Evolutionary conservation across 768 basidiomycete species (phyloP).

Genomic region (Lactifluus volemus): DNA sequence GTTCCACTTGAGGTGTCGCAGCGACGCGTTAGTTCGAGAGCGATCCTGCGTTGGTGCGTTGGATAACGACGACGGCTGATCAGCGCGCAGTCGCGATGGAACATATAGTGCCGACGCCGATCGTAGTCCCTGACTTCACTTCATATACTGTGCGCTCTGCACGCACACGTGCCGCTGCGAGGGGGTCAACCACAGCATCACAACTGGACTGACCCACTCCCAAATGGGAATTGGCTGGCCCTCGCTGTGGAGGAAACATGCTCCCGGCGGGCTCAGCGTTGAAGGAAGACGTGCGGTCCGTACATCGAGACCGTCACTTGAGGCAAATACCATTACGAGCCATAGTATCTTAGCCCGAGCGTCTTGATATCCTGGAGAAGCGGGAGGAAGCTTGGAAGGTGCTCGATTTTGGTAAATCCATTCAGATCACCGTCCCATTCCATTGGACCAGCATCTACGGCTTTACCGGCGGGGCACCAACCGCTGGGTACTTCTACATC

Average conservation of each 20-base stretch:
- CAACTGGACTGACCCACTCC: background rate
- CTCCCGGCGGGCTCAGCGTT: constrained; percentile 12
- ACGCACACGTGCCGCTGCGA: background rate
- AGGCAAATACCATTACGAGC: constrained; percentile 16
- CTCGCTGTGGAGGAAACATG: constrained; percentile 4
- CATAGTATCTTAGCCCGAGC: constrained; percentile 1
- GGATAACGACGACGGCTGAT: constrained; percentile 28
- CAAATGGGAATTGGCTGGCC: constrained; percentile 1
- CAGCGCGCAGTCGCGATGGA: constrained; percentile 23
- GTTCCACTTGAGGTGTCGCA: constrained; percentile 22
- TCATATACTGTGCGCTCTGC: constrained; percentile 10
- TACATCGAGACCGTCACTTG: constrained; percentile 21
- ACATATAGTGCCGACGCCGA: background rate
- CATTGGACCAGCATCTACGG: constrained; percentile 18
- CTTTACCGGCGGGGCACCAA: constrained; percentile 16
- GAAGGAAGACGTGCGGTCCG: constrained; percentile 16
- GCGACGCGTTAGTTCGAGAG: constrained; percentile 23
- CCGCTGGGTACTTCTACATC: constrained; percentile 11
- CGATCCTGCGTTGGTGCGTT: constrained; percentile 21
- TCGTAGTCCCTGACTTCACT: constrained; percentile 24
- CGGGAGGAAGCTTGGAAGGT: constrained; percentile 13
- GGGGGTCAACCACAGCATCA: background rate
- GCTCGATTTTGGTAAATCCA: constrained; percentile 2
- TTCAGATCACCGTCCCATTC: constrained; percentile 10
- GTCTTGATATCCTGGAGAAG: constrained; percentile 3